Evolutionary conservation across 2,329 filamentous ascomycete species (phyloP).

Genomic region (Pyricularia sp.): DNA sequence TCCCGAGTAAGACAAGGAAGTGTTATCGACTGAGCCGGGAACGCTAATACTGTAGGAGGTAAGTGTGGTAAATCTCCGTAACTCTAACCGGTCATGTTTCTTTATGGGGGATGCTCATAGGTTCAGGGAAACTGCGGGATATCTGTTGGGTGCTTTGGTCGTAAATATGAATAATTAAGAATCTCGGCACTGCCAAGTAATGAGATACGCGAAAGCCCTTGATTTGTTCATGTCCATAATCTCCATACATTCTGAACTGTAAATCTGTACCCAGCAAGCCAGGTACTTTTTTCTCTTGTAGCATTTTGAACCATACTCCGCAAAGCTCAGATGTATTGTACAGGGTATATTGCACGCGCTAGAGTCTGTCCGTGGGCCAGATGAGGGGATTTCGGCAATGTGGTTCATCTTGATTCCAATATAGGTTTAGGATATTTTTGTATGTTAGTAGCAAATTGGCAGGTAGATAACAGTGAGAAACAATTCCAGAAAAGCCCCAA

Average conservation of each 20-base stretch:
- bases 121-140: too few relatives aligned
- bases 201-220: too few relatives aligned
- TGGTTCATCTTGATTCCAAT: background rate
- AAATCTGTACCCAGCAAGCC: too few relatives aligned
- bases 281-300: background rate
- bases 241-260: too few relatives aligned
- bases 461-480: background rate
- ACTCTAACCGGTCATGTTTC: background rate
- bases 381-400: background rate
- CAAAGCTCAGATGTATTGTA: background rate
- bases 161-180: too few relatives aligned
- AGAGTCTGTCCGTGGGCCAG: background rate
- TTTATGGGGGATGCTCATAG: background rate
- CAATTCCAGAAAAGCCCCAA: background rate
- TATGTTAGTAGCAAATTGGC: background rate
- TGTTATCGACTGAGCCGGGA: background rate
- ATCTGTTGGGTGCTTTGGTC: too few relatives aligned
- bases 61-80: too few relatives aligned
- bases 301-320: background rate
- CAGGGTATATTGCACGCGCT: background rate
- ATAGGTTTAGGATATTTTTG: background rate
- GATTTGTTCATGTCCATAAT: too few relatives aligned
- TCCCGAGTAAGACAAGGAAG: background rate
- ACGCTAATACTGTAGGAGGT: background rate
- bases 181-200: too few relatives aligned